Evolutionary conservation across 306 rosid genomes (phyloP), one percentile per base, ranked within the genome.

Genomic region (Lupinus albus): DNA sequence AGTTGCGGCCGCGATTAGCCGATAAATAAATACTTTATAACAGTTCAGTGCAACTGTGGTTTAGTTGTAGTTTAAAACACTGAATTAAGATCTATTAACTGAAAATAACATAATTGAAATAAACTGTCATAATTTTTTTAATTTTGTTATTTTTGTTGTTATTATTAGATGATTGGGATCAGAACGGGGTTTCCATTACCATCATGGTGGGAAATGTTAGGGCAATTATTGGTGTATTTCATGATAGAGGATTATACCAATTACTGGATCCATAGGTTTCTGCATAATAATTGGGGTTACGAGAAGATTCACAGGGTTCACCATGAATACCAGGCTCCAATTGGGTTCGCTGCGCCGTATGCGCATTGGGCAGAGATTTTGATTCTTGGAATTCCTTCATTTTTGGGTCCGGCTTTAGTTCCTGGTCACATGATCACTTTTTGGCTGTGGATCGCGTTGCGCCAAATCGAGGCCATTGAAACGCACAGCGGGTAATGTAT

Each of bases 361-460:
- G 99, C 97, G 0, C 99, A 93, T 57, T 93, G 99, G 99, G 94
- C 88, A 0, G 99, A 93, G 90, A 33, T 93, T 73, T 77, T 93
- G 79, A 86, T 93, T 53, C 91, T 93, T 2, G 99, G 99, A 7
- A 86, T 93, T 74, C 97, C 99, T 2, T 88, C 99, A 17, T 93
- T 93, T 75, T 92, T 93, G 2, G 99, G 99, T 6, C 99, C 99
- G 0, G 96, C 99, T 4, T 75, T 93, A 68, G 91, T 57, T 61
- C 99, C 99, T 49, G 97, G 99, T 14, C 99, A 93, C 78, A 86
- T 93, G 80, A 71, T 90, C 58, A 90, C 99, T 1, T 86, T 93
- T 77, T 93, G 99, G 99, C 42, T 84, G 45, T 93, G 99, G 99
- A 86, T 93, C 8, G 90, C 90, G 13, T 63, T 90, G 74, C 86